Evolutionary conservation across 1,284 basidiomycete species (phyloP).

Genomic region (Leccinum subfulvum): DNA sequence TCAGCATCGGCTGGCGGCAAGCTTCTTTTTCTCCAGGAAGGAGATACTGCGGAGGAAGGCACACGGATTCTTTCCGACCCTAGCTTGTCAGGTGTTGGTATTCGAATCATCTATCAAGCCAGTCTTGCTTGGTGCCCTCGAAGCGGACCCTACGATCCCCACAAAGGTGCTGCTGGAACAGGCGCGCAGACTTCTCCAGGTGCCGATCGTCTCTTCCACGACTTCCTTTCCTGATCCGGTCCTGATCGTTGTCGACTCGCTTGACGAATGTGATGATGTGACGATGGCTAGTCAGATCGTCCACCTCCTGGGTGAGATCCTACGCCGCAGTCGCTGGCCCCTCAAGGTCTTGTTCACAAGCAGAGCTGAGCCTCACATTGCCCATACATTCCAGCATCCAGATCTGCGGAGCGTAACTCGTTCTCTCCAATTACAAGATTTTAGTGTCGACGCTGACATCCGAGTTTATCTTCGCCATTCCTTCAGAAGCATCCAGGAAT

Average conservation of each 20-base stretch:
- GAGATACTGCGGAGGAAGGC: constrained; percentile 20
- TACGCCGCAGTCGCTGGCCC: constrained; percentile 11
- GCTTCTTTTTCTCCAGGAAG: constrained; percentile 27
- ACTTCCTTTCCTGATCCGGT: constrained; percentile 9
- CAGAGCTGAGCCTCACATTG: constrained; percentile 19
- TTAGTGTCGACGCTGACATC: constrained; percentile 22
- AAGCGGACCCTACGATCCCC: constrained; percentile 17
- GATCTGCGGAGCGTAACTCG: constrained; percentile 5
- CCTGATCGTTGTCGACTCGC: constrained; percentile 25
- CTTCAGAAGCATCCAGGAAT: constrained; percentile 11
- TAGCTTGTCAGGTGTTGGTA: constrained; percentile 16
- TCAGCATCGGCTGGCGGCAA: constrained; percentile 20
- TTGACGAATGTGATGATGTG: constrained; percentile 24
- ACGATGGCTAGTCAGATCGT: constrained; percentile 19
- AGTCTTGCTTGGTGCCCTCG: constrained; percentile 13
- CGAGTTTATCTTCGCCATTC: constrained; percentile 21
- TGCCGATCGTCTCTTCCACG: constrained; percentile 12
- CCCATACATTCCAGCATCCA: constrained; percentile 16
- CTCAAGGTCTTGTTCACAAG: constrained; percentile 23
- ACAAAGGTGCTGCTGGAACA: constrained; percentile 23
- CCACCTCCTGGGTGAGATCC: constrained; percentile 13
- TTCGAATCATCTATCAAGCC: constrained; percentile 16
- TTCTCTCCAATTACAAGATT: constrained; percentile 16
- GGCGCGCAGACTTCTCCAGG: constrained; percentile 17
- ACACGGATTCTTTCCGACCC: constrained; percentile 21